A percentile compares a stretch with the other conserved stretches of the same genome.
Conservation (phyloP, 495 filamentous ascomycete genomes). For the Neurospora sp. region DNA sequence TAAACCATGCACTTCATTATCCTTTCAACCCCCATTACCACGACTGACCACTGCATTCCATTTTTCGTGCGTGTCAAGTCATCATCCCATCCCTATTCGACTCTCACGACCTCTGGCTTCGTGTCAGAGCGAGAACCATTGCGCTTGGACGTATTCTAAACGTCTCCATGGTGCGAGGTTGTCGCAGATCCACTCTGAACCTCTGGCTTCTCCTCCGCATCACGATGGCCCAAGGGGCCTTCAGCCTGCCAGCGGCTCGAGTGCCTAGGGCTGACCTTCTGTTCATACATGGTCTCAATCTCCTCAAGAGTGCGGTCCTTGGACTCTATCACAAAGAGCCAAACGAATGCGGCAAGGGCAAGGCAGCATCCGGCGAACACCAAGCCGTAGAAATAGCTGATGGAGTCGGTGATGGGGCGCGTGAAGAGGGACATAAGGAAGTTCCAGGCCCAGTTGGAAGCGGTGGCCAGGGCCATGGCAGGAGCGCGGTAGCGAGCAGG, state of each 20-base stretch:
- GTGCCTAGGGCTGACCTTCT: constrained; percentile 60
- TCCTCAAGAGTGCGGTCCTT: constrained; percentile 45
- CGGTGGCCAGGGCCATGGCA: constrained; percentile 67
- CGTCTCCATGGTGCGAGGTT: background rate
- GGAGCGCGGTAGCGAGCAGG: constrained; percentile 65
- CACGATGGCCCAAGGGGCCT: background rate
- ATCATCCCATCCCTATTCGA: background rate
- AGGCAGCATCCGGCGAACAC: constrained; percentile 70
- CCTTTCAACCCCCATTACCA: background rate
- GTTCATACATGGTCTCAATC: constrained; percentile 78
- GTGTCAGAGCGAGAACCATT: background rate
- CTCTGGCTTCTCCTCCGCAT: background rate
- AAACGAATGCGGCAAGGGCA: constrained; percentile 60
- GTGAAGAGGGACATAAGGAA: constrained; percentile 41
- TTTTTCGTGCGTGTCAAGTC: background rate
- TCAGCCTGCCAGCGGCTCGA: constrained; percentile 37
- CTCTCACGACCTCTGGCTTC: background rate
- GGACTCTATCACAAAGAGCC: constrained; percentile 58
- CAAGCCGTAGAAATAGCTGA: constrained; percentile 75
- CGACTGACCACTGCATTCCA: background rate
- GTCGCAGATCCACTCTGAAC: background rate
- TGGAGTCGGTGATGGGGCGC: constrained; percentile 56
- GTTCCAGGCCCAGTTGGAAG: constrained; percentile 85
- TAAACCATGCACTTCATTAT: background rate
- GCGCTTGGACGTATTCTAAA: background rate